Evolutionary conservation across 2,329 filamentous ascomycete genomes (phyloP).

Genomic region (Ceratocystis cacaofunesta): DNA sequence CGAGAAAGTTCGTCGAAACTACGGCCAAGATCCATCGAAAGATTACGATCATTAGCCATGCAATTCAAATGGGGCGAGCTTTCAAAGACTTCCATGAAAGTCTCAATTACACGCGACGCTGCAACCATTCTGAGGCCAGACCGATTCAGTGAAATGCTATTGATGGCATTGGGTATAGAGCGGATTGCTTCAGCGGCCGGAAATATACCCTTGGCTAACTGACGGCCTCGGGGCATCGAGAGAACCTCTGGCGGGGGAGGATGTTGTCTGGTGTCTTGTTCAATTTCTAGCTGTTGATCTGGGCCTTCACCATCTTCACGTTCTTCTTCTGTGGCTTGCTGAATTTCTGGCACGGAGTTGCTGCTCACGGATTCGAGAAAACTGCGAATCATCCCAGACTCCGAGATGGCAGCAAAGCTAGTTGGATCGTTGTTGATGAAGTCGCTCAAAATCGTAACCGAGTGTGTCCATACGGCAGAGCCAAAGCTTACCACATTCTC

Average conservation of each 20-base stretch:
- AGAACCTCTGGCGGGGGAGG: slow-evolving; percentile 39
- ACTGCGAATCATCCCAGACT: slow-evolving; percentile 77
- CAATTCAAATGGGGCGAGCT: slow-evolving; percentile 77
- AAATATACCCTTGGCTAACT: slow-evolving; percentile 57
- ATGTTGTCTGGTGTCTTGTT: slow-evolving; percentile 29
- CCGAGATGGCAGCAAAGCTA: slow-evolving; percentile 87
- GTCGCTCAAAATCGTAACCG: slow-evolving; percentile 78
- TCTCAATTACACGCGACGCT: slow-evolving; percentile 64
- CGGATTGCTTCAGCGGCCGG: slow-evolving; percentile 80
- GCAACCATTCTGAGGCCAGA: slow-evolving; percentile 77
- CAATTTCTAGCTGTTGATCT: slow-evolving; percentile 21
- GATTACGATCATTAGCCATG: slow-evolving; percentile 55
- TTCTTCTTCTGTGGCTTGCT: slow-evolving; percentile 21
- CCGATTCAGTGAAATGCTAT: slow-evolving; percentile 85
- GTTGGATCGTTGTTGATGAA: slow-evolving; percentile 99
- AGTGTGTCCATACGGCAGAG: slow-evolving; percentile 89
- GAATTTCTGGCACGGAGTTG: slow-evolving; percentile 26
- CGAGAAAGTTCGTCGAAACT: slow-evolving; percentile 89
- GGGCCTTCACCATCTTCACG: slow-evolving; percentile 21
- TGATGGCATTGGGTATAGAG: slow-evolving; percentile 74
- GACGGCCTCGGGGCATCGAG: slow-evolving; percentile 28
- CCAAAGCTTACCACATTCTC: slow-evolving; percentile 68
- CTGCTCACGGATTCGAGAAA: slow-evolving; percentile 70
- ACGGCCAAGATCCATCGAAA: slow-evolving; percentile 60
- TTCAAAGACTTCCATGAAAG: slow-evolving; percentile 93